phyloP scores from a whole-genome alignment of 352 stramenopile genomes.

The Phytopythium mirpurense region DNA sequence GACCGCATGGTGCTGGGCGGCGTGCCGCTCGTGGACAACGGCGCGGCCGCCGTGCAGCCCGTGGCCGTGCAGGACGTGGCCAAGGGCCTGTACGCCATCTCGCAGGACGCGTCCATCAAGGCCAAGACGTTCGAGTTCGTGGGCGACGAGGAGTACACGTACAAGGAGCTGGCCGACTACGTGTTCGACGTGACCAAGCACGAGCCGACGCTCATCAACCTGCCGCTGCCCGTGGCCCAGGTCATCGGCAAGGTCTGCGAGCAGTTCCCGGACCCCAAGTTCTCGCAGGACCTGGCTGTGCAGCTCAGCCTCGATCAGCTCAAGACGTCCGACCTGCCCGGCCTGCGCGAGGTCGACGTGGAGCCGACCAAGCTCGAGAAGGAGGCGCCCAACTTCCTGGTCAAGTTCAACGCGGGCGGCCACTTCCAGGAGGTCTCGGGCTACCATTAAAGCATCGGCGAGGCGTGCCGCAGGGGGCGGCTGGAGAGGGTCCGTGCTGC shows the following conservation, averaged over 20 bases:
- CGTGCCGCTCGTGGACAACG: constrained; percentile 93
- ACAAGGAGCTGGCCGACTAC: constrained; percentile 96
- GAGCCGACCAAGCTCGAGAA: constrained; percentile 92
- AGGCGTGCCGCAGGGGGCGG: neutral
- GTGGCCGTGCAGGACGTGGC: constrained; percentile 86
- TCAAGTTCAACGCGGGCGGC: constrained; percentile 92
- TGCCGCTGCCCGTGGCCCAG: constrained; percentile 72
- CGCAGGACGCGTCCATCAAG: constrained; percentile 80
- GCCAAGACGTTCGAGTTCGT: constrained; percentile 95
- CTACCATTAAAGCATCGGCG: constrained; percentile 57
- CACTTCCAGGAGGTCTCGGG: constrained; percentile 92
- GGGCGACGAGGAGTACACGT: constrained; percentile 95
- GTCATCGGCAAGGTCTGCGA: constrained; percentile 76
- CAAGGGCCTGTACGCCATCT: constrained; percentile 74
- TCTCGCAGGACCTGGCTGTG: constrained; percentile 74
- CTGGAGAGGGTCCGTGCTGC: too few relatives aligned
- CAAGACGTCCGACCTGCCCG: constrained; percentile 75
- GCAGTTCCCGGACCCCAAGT: constrained; percentile 80
- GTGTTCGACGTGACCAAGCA: constrained; percentile 90
- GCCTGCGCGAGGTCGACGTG: constrained; percentile 80
- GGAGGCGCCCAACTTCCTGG: constrained; percentile 93
- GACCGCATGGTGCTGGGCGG: constrained; percentile 67
- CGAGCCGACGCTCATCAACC: constrained; percentile 71
- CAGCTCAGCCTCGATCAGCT: constrained; percentile 77
- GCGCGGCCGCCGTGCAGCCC: constrained; percentile 90